These are phyloP conservation scores for Plectranthus barbatus DNA, from an alignment of 257 asterid genomes.

Conservation along the genomic window DNA sequence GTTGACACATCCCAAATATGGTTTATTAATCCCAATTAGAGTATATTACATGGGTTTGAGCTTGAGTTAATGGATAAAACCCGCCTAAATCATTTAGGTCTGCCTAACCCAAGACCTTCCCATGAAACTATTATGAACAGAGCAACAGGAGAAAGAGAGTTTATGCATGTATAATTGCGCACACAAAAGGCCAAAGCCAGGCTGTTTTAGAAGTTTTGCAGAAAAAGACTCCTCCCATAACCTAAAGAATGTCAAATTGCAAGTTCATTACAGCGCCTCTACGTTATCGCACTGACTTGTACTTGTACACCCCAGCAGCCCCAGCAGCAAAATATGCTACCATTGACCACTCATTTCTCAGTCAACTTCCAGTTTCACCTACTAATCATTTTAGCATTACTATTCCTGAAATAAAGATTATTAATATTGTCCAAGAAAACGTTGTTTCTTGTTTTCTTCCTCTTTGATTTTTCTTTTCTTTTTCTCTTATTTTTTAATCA, in stretches of 20 bases:
- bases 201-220: background rate
- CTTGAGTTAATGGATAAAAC: too few species aligned
- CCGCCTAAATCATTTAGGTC: too few species aligned
- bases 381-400: background rate
- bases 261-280: background rate
- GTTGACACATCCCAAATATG: too few species aligned
- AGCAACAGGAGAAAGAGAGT: too few species aligned
- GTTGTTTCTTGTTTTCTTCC: constrained; percentile 9
- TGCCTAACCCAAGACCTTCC: too few species aligned
- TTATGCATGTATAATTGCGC: background rate
- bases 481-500: background rate
- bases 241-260: background rate
- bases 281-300: background rate
- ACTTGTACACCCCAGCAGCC: background rate
- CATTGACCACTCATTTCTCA: constrained; percentile 21
- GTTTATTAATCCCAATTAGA: too few species aligned
- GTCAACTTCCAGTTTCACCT: constrained; percentile 30
- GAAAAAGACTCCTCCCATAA: constrained; percentile 1
- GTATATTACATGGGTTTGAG: too few species aligned
- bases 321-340: background rate
- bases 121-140: too few species aligned
- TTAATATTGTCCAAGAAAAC: background rate
- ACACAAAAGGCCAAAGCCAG: background rate
- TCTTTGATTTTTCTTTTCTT: background rate
- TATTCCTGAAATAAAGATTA: background rate